Evolutionary conservation across 768 basidiomycete genomes (phyloP).

Genomic region (Pulveroboletus sp.): DNA sequence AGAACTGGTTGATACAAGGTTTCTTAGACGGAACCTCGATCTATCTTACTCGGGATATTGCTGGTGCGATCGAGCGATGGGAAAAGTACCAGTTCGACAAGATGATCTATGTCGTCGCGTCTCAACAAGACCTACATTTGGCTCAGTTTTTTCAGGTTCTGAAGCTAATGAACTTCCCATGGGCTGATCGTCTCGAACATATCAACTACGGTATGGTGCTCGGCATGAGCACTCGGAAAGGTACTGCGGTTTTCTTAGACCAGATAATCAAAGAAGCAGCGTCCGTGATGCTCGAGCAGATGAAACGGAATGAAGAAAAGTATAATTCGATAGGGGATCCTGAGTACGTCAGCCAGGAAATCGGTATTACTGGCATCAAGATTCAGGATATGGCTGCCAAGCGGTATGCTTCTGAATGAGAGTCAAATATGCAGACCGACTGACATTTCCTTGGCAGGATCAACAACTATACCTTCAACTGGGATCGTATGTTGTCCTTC

Average conservation of each 20-base stretch:
- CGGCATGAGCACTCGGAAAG: constrained; percentile 93
- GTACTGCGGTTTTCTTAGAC: constrained; percentile 92
- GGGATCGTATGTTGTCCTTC: constrained; percentile 91
- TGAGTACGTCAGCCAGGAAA: constrained; percentile 67
- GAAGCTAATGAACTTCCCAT: constrained; percentile 82
- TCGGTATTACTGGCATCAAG: constrained; percentile 94
- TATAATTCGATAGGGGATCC: constrained; percentile 87
- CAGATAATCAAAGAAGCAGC: constrained; percentile 88
- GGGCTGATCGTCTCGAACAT: constrained; percentile 80
- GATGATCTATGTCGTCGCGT: constrained; percentile 92
- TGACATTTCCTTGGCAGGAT: constrained; percentile 47
- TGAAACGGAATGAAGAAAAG: constrained; percentile 92
- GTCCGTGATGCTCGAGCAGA: constrained; percentile 92
- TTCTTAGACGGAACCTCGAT: constrained; percentile 83
- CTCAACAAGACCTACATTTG: constrained; percentile 83
- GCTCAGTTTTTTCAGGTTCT: constrained; percentile 93
- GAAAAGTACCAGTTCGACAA: constrained; percentile 87
- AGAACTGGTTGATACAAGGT: not conserved
- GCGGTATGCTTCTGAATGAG: constrained; percentile 45
- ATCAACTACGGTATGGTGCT: constrained; percentile 89
- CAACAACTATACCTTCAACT: constrained; percentile 94
- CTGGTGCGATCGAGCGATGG: constrained; percentile 87
- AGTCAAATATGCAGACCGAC: not conserved
- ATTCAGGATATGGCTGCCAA: constrained; percentile 97
- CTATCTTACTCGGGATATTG: constrained; percentile 94